Base-by-base conservation (phyloP, 345 rosid species). In the Eutrema heterophyllum region DNA sequence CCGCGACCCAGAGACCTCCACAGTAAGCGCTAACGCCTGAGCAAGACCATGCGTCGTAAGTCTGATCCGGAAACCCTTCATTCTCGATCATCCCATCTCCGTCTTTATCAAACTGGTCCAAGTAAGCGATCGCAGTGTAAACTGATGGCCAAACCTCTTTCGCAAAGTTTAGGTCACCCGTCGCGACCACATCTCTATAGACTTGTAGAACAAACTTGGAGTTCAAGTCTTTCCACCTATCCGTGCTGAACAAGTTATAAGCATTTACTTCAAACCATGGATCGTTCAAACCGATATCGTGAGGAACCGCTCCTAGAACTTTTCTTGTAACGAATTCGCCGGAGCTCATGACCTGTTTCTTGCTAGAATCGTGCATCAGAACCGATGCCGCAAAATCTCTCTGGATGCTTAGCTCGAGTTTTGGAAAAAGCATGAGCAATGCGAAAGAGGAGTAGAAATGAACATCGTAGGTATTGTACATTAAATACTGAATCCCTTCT, bases 51-150 rank as follows among this genome's bases (percentile, higher is more conserved):
- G 90, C 83, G 11, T 90, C 93, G 29, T 90, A 90, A 2, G 97
- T 90, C 78, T 88, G 96, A 80, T 90, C 93, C 8, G 93, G 96
- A 71, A 86, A 88, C 45, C 96, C 93, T 72, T 88, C 90, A 13
- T 90, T 90, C 83, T 90, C 93, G 6, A 90, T 86, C 93, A 90
- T 86, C 6, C 93, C 97, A 7, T 90, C 97, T 35, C 87, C 84
- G 24, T 90, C 91, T 64, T 80, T 88, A 73, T 90, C 96, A 60
- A 90, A 88, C 78, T 90, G 96, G 69, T 90, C 96, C 86, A 90
- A 82, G 75, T 77, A 90, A 51, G 89, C 93, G 32, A 90, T 81
- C 7, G 93, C 91, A 3, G 82, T 63, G 77, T 88, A 86, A 50
- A 90, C 93, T 0, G 96, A 84, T 0, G 91, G 93, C 93, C 96